These are phyloP conservation scores for Beauveria pseudobassiana DNA, from an alignment of 2,329 filamentous ascomycete genomes.

Conservation along the genomic window DNA sequence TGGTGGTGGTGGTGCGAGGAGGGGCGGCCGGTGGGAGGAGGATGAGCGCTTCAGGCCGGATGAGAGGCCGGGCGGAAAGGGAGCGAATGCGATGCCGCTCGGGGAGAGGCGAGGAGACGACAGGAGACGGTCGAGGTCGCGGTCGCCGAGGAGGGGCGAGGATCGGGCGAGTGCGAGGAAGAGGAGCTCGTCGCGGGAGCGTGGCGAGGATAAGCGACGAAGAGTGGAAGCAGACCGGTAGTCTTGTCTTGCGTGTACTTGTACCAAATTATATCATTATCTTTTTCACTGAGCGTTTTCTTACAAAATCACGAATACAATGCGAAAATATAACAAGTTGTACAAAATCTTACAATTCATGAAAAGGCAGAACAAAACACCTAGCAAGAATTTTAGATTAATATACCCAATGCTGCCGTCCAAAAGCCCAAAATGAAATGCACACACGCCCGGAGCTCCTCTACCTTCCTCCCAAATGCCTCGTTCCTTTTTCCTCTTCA, in stretches of 20 bases:
- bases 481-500: slow-evolving; percentile 22
- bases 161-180: slow-evolving; percentile 42
- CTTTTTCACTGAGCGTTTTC: neutral
- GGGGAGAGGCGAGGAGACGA: slow-evolving; percentile 43
- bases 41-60: slow-evolving; percentile 39
- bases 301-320: neutral
- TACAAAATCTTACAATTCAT: neutral
- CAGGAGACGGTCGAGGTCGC: slow-evolving; percentile 32
- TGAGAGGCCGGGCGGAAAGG: slow-evolving; percentile 40
- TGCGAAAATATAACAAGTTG: neutral
- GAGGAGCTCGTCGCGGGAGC: slow-evolving; percentile 48
- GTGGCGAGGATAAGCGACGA: slow-evolving; percentile 52
- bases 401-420: neutral
- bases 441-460: neutral
- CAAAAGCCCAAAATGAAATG: neutral
- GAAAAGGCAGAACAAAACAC: neutral
- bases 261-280: neutral
- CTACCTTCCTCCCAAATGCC: neutral
- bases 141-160: slow-evolving; percentile 44
- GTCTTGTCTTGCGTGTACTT: neutral
- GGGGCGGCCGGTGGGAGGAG: slow-evolving; percentile 37
- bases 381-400: neutral
- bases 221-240: slow-evolving; percentile 39
- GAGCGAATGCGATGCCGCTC: slow-evolving; percentile 64
- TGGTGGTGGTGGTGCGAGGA: slow-evolving; percentile 20